These are phyloP conservation scores for Thraustochytrium striatum DNA, from an alignment of 352 stramenopile species.

Conservation along the genomic window DNA sequence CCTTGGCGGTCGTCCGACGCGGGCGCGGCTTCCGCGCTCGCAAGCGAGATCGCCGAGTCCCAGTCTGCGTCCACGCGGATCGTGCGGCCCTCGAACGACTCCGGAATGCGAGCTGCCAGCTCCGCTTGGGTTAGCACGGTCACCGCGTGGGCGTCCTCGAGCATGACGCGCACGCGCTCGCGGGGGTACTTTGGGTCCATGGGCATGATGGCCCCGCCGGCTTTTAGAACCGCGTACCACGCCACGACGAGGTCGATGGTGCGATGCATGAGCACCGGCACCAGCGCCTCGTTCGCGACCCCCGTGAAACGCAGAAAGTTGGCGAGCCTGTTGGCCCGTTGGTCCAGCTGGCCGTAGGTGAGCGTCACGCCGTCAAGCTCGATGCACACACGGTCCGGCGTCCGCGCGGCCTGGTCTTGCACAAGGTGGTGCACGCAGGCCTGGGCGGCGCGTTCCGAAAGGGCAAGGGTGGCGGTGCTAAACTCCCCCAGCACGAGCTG, in stretches of 20 bases:
- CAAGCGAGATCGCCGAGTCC: constrained; percentile 14
- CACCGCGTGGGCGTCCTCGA: constrained; percentile 29
- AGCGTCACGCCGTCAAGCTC: background rate
- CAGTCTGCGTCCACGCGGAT: background rate
- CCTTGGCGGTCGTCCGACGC: constrained; percentile 1
- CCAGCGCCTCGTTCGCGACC: constrained; percentile 5
- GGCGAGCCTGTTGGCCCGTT: constrained; percentile 45
- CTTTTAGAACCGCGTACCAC: constrained; percentile 48
- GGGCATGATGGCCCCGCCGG: constrained; percentile 45
- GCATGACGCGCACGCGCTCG: constrained; percentile 43
- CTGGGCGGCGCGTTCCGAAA: background rate
- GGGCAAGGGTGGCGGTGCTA: background rate
- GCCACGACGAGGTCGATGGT: constrained; percentile 40
- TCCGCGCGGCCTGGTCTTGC: background rate
- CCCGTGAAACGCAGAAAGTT: constrained; percentile 48
- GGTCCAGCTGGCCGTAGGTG: constrained; percentile 48
- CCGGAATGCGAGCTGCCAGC: background rate
- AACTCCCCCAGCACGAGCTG: background rate
- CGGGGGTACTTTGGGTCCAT: constrained; percentile 49
- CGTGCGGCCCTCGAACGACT: background rate
- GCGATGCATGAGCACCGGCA: constrained; percentile 42
- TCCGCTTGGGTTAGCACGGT: background rate
- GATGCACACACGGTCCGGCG: constrained; percentile 15
- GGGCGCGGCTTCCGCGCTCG: background rate
- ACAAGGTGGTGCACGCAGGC: constrained; percentile 29